Evolutionary conservation across 2,329 filamentous ascomycete genomes (phyloP).

Genomic region (Aspergillus sp.): DNA sequence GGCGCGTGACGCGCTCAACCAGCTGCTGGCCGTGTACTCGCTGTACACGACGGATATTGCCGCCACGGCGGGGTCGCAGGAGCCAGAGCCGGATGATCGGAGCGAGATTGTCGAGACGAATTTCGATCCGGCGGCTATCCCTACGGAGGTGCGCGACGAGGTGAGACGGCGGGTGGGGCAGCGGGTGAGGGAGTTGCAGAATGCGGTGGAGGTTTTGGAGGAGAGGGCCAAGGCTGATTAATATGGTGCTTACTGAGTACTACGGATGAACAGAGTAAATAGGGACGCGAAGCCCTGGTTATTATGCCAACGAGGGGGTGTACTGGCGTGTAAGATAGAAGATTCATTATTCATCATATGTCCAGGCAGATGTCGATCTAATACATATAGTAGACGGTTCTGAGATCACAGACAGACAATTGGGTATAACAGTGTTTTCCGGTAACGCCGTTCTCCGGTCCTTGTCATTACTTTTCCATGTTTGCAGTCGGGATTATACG

Average conservation of each 20-base stretch:
- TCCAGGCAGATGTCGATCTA: slow-evolving; percentile 2
- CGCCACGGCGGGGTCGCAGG: background rate
- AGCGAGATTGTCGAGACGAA: slow-evolving; percentile 28
- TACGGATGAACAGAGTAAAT: background rate
- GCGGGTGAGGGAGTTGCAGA: slow-evolving; percentile 47
- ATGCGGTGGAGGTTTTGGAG: slow-evolving; percentile 45
- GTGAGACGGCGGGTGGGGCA: slow-evolving; percentile 45
- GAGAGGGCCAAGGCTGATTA: slow-evolving; percentile 38
- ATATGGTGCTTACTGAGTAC: background rate
- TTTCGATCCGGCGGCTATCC: slow-evolving; percentile 31
- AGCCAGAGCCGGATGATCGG: slow-evolving; percentile 6
- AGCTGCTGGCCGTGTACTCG: slow-evolving; percentile 34
- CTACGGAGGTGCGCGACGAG: slow-evolving; percentile 37
- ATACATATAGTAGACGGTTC: background rate
- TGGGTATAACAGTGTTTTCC: background rate
- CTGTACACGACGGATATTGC: slow-evolving; percentile 27
- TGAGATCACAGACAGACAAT: background rate
- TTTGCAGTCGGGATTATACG: slow-evolving; percentile 11
- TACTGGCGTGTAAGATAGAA: background rate
- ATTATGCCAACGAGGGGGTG: background rate
- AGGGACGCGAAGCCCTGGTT: background rate
- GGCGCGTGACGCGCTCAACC: slow-evolving; percentile 46
- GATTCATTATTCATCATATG: slow-evolving; percentile 8
- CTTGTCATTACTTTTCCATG: background rate
- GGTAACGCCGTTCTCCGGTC: background rate